Conservation (phyloP, 2,329 filamentous ascomycete species). For the Ceratocystis papillata region DNA sequence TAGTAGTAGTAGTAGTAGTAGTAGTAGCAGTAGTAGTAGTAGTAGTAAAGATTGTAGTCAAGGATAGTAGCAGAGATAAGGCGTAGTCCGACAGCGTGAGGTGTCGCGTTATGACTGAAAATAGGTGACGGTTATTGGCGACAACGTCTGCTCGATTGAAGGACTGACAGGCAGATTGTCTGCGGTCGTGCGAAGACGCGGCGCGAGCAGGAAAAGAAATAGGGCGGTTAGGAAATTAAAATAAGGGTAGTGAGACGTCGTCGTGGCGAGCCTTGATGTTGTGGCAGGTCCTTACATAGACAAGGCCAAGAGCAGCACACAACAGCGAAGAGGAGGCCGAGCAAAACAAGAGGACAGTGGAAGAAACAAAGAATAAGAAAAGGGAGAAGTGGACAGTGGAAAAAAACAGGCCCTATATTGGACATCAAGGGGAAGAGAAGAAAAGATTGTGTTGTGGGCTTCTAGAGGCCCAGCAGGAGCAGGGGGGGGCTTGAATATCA, state of each 20-base stretch:
- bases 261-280: not conserved
- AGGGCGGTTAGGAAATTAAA: not conserved
- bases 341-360: not conserved
- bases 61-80: not conserved
- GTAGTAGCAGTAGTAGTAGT: no score
- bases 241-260: not conserved
- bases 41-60: not conserved
- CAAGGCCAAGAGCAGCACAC: not conserved
- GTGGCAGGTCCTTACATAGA: not conserved
- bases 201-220: not conserved
- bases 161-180: not conserved
- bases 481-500: constrained; percentile 2
- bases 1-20: not conserved
- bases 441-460: not conserved
- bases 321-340: not conserved
- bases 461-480: not conserved
- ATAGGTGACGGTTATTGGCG: not conserved
- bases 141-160: not conserved
- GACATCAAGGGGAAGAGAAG: not conserved
- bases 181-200: not conserved
- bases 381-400: not conserved
- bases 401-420: constrained; percentile 6
- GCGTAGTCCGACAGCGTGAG: not conserved
- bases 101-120: not conserved
- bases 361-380: not conserved